Evolutionary conservation across 2,329 filamentous ascomycete genomes (phyloP), one percentile per base, ranked within the genome.

Genomic region (Clonostachys solani): DNA sequence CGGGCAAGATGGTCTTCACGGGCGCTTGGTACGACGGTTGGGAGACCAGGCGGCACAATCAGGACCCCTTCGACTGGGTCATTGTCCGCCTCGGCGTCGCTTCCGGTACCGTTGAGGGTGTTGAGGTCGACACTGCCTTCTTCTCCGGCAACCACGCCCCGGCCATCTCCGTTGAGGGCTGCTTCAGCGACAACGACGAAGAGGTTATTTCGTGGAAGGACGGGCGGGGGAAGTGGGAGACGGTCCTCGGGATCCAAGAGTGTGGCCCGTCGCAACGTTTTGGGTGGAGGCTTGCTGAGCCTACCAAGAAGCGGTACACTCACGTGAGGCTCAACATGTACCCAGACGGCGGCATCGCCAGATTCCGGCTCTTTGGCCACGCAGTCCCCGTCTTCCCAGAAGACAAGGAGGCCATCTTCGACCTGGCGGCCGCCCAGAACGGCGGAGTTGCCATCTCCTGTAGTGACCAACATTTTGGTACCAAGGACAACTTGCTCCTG

Each of bases 321-420:
- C 88, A 94, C 62, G 86, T 92, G 38, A 74, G 87, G 34, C 72
- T 94, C 47, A 87, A 89, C 63, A 92, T 92, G 89, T 92, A 89
- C 61, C 87, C 89, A 1, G 89, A 94, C 60, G 89, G 89, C 43
- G 89, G 89, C 43, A 92, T 94, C 58, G 87, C 88, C 37, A 73
- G 89, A 45, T 92, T 92, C 69, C 77, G 87, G 18, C 77, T 92
- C 2, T 92, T 86, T 59, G 89, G 89, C 6, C 78, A 83, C 51
- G 88, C 86, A 2, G 78, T 90, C 2, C 87, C 88, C 5, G 84
- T 92, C 3, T 89, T 92, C 60, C 87, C 88, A 2, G 71, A 79
- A 23, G 79, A 87, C 57, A 68, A 73, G 23, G 73, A 80, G 7
- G 82, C 79, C 49, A 72, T 89, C 17, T 81, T 92, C 53, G 89